Conservation (phyloP, 106 monocot species). For the Chionographis japonica region DNA sequence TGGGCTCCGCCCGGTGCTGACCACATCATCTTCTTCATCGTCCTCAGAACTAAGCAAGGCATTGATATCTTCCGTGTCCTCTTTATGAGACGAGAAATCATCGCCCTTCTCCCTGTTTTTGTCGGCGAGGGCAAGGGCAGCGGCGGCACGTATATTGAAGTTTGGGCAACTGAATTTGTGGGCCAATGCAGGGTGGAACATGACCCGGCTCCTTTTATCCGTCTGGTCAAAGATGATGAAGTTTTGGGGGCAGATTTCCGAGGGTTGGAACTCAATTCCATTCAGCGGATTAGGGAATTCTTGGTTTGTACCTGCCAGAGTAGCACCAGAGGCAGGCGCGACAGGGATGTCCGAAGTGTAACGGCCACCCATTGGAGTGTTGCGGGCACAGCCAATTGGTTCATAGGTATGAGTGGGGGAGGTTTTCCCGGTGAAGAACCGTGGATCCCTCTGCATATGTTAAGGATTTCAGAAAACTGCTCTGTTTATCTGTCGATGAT, state of each 20-base stretch:
- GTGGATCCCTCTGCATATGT: constrained; percentile 53
- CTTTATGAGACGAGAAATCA: constrained; percentile 38
- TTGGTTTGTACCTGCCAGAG: constrained; percentile 7
- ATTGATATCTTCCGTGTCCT: constrained; percentile 72
- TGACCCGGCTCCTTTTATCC: constrained; percentile 32
- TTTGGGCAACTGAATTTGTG: constrained; percentile 23
- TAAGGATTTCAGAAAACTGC: not conserved
- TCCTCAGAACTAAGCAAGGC: constrained; percentile 55
- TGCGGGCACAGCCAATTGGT: constrained; percentile 13
- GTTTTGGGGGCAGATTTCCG: constrained; percentile 52
- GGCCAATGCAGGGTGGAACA: constrained; percentile 56
- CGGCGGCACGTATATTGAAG: constrained; percentile 2
- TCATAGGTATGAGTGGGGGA: constrained; percentile 18
- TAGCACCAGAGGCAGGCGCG: constrained; percentile 12
- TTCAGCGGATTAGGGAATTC: constrained; percentile 18
- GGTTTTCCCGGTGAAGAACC: constrained; percentile 15
- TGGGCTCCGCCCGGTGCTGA: constrained; percentile 67
- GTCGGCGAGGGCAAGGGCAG: constrained; percentile 9
- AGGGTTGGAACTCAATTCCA: constrained; percentile 43
- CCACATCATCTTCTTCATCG: constrained; percentile 14
- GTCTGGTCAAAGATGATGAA: constrained; percentile 64
- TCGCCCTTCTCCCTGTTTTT: constrained; percentile 14
- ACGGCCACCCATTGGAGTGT: constrained; percentile 17
- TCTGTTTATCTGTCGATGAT: too few species aligned
- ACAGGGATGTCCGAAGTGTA: constrained; percentile 13